Evolutionary conservation across 805 yeast species (phyloP).

Genomic region (Wickerhamiella alocasiicola): DNA sequence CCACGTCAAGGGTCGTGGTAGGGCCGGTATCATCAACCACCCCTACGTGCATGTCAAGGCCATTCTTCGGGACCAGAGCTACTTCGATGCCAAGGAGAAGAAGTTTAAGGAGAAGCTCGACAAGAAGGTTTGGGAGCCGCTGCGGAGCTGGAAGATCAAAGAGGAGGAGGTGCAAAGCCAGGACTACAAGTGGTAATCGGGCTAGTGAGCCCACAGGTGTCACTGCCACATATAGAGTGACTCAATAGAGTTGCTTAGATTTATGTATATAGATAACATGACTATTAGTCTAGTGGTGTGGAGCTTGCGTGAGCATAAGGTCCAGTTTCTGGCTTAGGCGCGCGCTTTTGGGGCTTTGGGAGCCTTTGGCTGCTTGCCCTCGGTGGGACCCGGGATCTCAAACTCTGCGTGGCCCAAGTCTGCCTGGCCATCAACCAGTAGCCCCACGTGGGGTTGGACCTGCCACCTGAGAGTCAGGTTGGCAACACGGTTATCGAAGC

Average conservation of each 20-base stretch:
- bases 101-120: constrained; percentile 33
- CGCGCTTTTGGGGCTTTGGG: too few relatives aligned
- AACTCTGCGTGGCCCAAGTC: background rate
- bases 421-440: constrained; percentile 55
- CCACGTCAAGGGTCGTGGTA: constrained; percentile 83
- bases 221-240: too few relatives aligned
- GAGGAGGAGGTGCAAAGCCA: constrained; percentile 25
- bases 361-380: too few relatives aligned
- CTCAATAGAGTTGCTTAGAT: too few relatives aligned
- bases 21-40: constrained; percentile 66
- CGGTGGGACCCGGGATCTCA: constrained; percentile 5
- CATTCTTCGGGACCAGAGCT: constrained; percentile 51
- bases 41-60: constrained; percentile 72
- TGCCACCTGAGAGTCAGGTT: constrained; percentile 71
- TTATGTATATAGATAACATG: too few relatives aligned
- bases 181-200: constrained; percentile 28
- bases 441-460: constrained; percentile 83
- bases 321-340: too few relatives aligned
- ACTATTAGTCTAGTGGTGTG: too few relatives aligned
- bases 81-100: constrained; percentile 44
- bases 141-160: constrained; percentile 30
- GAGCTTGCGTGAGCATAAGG: too few relatives aligned
- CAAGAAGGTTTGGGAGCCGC: constrained; percentile 40
- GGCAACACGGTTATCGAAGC: constrained; percentile 47
- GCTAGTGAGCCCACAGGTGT: too few relatives aligned